Evolutionary conservation across 2,329 filamentous ascomycete genomes (phyloP).

Genomic region (Cladosporium austrohemisphaericum): DNA sequence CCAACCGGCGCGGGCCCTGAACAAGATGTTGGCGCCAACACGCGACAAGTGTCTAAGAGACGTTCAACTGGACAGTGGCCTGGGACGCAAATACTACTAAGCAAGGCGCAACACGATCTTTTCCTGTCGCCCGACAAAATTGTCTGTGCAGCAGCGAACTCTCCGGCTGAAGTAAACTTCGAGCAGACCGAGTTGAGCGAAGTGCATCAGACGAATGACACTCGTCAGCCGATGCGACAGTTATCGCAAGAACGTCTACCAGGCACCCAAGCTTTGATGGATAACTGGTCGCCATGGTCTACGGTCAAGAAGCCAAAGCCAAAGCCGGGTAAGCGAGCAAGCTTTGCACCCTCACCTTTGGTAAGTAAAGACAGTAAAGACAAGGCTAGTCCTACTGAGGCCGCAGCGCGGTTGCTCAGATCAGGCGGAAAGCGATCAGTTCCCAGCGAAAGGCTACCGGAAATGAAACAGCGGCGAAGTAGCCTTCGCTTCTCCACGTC

Average conservation of each 20-base stretch:
- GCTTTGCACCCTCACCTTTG: not conserved
- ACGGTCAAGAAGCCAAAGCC: conserved; percentile 42
- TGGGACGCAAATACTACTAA: conserved; percentile 29
- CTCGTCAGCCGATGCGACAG: conserved; percentile 19
- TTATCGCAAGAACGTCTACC: conserved; percentile 29
- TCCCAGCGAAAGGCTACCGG: conserved; percentile 3
- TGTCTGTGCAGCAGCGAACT: conserved; percentile 22
- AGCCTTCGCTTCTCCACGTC: conserved; percentile 26
- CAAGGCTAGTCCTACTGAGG: not conserved
- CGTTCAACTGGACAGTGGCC: conserved; percentile 19
- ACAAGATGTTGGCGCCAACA: not conserved
- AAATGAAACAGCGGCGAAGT: conserved; percentile 19
- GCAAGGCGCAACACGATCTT: conserved; percentile 28
- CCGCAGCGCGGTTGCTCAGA: not conserved
- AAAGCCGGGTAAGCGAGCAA: conserved; percentile 15
- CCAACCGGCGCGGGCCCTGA: not conserved
- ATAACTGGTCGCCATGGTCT: conserved; percentile 39
- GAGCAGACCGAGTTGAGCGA: not conserved
- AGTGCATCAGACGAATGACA: conserved; percentile 1
- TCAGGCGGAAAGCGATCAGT: conserved; percentile 1
- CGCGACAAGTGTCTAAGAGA: not conserved
- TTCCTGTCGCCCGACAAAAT: conserved; percentile 32
- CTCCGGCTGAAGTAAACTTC: conserved; percentile 30
- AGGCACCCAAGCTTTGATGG: conserved; percentile 45
- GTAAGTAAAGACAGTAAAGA: not conserved